These are phyloP conservation scores for Fraxinus pennsylvanica DNA, from an alignment of 257 asterid genomes.

Conservation along the genomic window DNA sequence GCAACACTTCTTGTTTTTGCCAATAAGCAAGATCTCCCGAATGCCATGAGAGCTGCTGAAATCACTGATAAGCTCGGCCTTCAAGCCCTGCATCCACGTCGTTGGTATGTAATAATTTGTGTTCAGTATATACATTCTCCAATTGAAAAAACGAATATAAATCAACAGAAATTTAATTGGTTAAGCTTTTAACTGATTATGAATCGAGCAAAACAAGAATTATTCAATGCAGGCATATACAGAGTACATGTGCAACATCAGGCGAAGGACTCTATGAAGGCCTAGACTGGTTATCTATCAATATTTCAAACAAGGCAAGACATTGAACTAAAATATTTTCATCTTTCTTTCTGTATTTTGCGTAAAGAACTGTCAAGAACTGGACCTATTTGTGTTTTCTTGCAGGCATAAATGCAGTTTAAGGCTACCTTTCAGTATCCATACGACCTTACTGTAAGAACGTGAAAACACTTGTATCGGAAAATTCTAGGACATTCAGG, in stretches of 20 bases:
- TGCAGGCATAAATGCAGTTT: slow-evolving; percentile 22
- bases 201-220: too few species aligned
- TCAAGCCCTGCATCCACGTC: slow-evolving; percentile 40
- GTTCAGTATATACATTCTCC: not conserved
- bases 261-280: slow-evolving; percentile 62
- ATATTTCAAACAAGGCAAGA: slow-evolving; percentile 42
- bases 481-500: not conserved
- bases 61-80: slow-evolving; percentile 48
- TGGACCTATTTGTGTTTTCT: not conserved
- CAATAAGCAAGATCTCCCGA: slow-evolving; percentile 52
- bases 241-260: slow-evolving; percentile 50
- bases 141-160: too few species aligned
- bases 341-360: not conserved
- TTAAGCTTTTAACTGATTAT: too few species aligned
- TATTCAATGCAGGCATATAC: slow-evolving; percentile 39
- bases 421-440: not conserved
- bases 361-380: not conserved
- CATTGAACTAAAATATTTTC: not conserved
- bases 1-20: slow-evolving; percentile 48
- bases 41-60: slow-evolving; percentile 45
- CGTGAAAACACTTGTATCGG: not conserved
- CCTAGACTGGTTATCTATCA: slow-evolving; percentile 50
- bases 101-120: slow-evolving; percentile 32
- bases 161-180: not conserved
- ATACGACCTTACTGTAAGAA: not conserved